Evolutionary conservation across 1,284 basidiomycete species (phyloP), one percentile per base, ranked within the genome.

Genomic region (Coniophora puteana): DNA sequence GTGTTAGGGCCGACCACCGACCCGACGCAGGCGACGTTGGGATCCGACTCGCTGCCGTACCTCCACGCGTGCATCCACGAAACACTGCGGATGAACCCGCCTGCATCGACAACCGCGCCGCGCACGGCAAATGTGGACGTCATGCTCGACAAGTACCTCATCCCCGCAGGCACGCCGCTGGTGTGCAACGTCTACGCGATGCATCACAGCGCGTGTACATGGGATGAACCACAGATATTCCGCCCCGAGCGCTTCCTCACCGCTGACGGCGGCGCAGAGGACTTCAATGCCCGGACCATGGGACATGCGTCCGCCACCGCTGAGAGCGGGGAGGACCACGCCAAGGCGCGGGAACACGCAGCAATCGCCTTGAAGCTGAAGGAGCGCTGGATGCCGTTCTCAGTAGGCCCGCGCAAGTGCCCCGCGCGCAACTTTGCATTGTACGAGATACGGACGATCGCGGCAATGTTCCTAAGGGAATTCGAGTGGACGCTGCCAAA

Each of bases 1-100:
- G 39, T 46, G 16, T 37, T 56, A 22, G 45, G 44, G 14, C 36
- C 49, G 28, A 43, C 44, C n/a, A 48, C 50, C 4, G 58, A 59
- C 10, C 58, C 59, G 16, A 51, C 51, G 14, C 36, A 52, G 2
- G 57, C 53, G 21, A 53, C 53, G 17, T 46, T 59, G 18, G 30
- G 44, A 11, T 42, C 37, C 28, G 53, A 21, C 5, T 44, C 41
- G n/a, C 26, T 56, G 30, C 59, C 56, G 2, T 57, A 50, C 38
- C 40, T 61, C 11, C 47, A 52, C 34, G 62, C 63, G 16, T 59
- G 59, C 48, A 57, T 66, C 39, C 54, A 59, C 27, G 63, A 64
- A 44, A 41, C 63, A 3, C 45, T 66, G 35, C 59, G 61, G 16
- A 54, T 59, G 47, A 64, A 63, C 47, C 59, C 54, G 3, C 57